Evolutionary conservation across 2,329 filamentous ascomycete genomes (phyloP), one percentile per base, ranked within the genome.

Genomic region (Sporothrix globosa): DNA sequence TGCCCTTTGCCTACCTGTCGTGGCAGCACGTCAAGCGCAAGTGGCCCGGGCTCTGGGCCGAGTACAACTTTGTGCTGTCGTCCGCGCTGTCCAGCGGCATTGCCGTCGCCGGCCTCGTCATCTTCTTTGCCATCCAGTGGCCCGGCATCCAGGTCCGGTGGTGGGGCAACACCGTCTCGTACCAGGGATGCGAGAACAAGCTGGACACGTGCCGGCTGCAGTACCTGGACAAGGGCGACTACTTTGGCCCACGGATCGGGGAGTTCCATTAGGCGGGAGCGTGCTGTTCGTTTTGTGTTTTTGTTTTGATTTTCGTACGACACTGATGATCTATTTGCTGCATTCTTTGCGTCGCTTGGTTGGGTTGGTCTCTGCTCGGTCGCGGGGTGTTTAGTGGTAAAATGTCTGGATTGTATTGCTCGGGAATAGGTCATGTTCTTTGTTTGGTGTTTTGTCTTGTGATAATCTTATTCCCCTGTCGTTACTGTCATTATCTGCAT

Each of bases 111-210:
- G 84, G 79, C 67, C 81, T 87, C 72, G 77, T 87, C 73, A 85
- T 87, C 72, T 85, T 87, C 79, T 87, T 87, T 74, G 79, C 81
- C 17, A 76, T 86, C 19, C 81, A 85, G 73, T 83, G 81, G 73
- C 79, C 80, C n/a, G 78, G 79, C 5, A 76, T 80, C 44, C 44
- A 80, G 30, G 74, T 85, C 58, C 73, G 81, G 10, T 86, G 84
- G 84, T 85, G 83, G 83, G 84, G 84, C 46, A 85, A 85, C 73
- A 76, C 74, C 1, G 74, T 76, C 5, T 67, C 61, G 9, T 69
- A 21, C 21, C 60, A 72, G 60, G 75, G 75, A 17, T 76, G 75
- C 65, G 75, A 76, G 72, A 72, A 4, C 21, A 63, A 52, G 7
- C 39, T 72, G 14, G 61, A 63, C 21, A 44, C 72, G n/a, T 76